Evolutionary conservation across 805 yeast species (phyloP).

Genomic region (Metschnikowia borealis): DNA sequence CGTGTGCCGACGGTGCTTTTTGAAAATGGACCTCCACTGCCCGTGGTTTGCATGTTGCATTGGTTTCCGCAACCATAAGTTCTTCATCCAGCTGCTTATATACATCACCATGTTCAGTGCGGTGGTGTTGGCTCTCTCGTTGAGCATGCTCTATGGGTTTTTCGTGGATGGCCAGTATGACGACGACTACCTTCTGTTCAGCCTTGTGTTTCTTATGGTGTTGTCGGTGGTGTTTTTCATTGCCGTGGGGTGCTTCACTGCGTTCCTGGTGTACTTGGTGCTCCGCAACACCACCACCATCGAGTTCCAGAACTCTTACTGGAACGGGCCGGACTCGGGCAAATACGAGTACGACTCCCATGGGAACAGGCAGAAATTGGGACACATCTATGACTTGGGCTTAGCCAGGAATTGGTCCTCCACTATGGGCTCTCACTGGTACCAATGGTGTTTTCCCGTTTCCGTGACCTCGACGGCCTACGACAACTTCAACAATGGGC

Average conservation of each 20-base stretch:
- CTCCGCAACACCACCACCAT: conserved; percentile 72
- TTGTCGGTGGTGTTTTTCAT: conserved; percentile 53
- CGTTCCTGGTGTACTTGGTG: conserved; percentile 57
- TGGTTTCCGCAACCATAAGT: conserved; percentile 78
- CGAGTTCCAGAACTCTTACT: conserved; percentile 60
- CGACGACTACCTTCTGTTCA: conserved; percentile 46
- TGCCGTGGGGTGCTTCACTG: conserved; percentile 44
- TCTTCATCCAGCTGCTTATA: conserved; percentile 67
- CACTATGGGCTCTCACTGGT: conserved; percentile 67
- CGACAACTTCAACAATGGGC: conserved; percentile 37
- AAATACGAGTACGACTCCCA: conserved; percentile 33
- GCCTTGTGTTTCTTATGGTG: conserved; percentile 57
- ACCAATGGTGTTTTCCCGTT: conserved; percentile 70
- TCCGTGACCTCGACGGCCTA: conserved; percentile 19
- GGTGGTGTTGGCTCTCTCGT: conserved; percentile 38
- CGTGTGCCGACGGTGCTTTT: conserved; percentile 42
- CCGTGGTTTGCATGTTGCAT: conserved; percentile 94
- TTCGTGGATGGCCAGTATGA: conserved; percentile 38
- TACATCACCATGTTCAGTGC: conserved; percentile 49
- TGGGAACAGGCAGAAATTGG: conserved; percentile 43
- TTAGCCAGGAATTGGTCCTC: conserved; percentile 53
- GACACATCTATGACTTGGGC: conserved; percentile 79
- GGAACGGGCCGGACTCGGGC: conserved; percentile 39
- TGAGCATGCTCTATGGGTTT: conserved; percentile 45
- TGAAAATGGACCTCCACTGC: conserved; percentile 59